Evolutionary conservation across 106 monocot species (phyloP).

Genomic region (Chionographis japonica): DNA sequence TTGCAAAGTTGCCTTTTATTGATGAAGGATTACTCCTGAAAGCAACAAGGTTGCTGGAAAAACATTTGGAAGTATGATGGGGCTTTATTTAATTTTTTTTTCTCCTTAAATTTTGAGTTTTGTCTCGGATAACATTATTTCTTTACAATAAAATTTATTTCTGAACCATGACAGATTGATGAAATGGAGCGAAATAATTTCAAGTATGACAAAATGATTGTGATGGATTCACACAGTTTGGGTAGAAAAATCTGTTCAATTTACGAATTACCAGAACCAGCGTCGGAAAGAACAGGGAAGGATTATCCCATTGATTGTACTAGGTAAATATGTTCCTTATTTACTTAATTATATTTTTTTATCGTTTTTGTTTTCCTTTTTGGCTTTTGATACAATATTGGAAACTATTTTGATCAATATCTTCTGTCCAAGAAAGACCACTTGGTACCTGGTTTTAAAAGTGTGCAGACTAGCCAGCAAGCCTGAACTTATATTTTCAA

Average conservation of each 20-base stretch:
- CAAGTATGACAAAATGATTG: conserved; percentile 11
- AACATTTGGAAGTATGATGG: conserved; percentile 12
- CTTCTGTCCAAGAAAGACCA: too few relatives aligned
- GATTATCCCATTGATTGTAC: background rate
- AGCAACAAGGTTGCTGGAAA: conserved; percentile 15
- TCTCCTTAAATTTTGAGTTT: background rate
- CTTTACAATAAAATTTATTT: background rate
- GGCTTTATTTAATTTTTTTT: background rate
- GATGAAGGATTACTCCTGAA: conserved; percentile 18
- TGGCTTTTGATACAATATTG: too few relatives aligned
- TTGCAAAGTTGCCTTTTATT: conserved; percentile 42
- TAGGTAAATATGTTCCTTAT: background rate
- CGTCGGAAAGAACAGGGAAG: background rate
- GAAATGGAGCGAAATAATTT: conserved; percentile 9
- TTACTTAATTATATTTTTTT: background rate
- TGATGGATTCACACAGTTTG: background rate
- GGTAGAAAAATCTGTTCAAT: background rate
- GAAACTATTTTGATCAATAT: too few relatives aligned
- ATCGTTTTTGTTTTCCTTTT: background rate
- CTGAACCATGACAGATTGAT: conserved; percentile 5
- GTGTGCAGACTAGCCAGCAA: too few relatives aligned
- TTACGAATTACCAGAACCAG: background rate
- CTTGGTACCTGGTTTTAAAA: too few relatives aligned
- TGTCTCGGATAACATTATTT: background rate
- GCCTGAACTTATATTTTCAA: too few relatives aligned